phyloP scores from a whole-genome alignment of 176 grass and related monocot genomes.

The Oryza australiensis region DNA sequence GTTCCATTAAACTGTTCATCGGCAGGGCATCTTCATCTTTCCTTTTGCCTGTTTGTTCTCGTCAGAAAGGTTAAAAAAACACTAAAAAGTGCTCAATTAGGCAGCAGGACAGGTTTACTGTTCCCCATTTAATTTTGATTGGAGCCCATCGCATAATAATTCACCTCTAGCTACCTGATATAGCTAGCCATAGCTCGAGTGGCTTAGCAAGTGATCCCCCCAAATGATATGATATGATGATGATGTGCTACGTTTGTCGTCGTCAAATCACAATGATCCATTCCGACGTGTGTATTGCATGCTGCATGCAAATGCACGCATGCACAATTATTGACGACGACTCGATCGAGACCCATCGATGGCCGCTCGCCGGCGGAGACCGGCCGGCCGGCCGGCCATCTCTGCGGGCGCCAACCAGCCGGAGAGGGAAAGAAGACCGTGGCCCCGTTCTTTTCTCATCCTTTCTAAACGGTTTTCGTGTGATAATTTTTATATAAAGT shows the following conservation, averaged over 20 bases:
- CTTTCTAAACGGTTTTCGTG: too few relatives aligned
- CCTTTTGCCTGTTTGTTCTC: background rate
- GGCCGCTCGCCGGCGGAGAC: too few relatives aligned
- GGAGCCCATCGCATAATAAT: constrained; percentile 14
- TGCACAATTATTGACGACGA: constrained; percentile 29
- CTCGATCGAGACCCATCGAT: too few relatives aligned
- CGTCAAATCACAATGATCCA: background rate
- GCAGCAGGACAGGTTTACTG: background rate
- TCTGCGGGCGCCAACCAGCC: too few relatives aligned
- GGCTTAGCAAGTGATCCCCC: background rate
- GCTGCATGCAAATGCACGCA: background rate
- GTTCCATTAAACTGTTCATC: background rate
- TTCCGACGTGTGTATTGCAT: constrained; percentile 8
- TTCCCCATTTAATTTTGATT: background rate
- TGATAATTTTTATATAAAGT: too few relatives aligned
- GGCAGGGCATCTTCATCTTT: constrained; percentile 22
- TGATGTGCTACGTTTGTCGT: background rate
- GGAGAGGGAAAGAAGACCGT: background rate
- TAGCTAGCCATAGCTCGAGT: background rate
- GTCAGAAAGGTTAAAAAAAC: constrained; percentile 2
- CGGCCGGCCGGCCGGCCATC: too few relatives aligned
- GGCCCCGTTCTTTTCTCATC: too few relatives aligned
- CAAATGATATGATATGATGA: background rate
- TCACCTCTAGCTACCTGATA: background rate
- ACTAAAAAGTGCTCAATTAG: background rate